These are phyloP conservation scores for Pterula multifida DNA, from an alignment of 1,284 basidiomycete species.

Conservation along the genomic window DNA sequence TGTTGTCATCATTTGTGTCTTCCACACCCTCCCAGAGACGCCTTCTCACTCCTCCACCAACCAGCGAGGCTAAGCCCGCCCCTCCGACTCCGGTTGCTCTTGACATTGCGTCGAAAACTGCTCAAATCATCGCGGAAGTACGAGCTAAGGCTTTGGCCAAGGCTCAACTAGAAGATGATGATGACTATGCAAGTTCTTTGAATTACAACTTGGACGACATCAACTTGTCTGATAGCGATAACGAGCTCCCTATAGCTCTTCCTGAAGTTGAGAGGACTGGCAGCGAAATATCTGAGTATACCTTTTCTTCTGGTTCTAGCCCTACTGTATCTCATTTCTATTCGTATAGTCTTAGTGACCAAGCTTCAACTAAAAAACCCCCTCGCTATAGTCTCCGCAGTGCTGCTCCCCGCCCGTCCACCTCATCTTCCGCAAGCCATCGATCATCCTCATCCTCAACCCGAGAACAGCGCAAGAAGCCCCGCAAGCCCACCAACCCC, in stretches of 20 bases:
- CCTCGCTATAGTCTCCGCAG: slow-evolving; percentile 10
- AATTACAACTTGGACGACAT: slow-evolving; percentile 27
- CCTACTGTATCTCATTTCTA: neutral
- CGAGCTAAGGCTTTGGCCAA: slow-evolving; percentile 39
- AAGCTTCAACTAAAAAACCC: neutral
- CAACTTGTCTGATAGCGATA: slow-evolving; percentile 37
- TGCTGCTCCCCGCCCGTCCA: slow-evolving; percentile 7
- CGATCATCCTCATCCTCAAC: slow-evolving; percentile 6
- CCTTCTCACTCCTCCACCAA: slow-evolving; percentile 27
- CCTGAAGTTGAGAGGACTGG: neutral
- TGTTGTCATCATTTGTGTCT: slow-evolving; percentile 8
- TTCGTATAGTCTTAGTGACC: neutral
- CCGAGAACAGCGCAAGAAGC: slow-evolving; percentile 3
- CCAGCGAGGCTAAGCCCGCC: slow-evolving; percentile 16
- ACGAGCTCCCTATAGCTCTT: slow-evolving; percentile 9
- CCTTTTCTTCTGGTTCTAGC: neutral
- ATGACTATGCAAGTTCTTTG: slow-evolving; percentile 22
- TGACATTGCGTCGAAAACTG: slow-evolving; percentile 35
- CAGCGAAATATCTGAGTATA: neutral
- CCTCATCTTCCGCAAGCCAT: slow-evolving; percentile 7
- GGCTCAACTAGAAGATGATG: slow-evolving; percentile 29
- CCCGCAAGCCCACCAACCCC: slow-evolving; percentile 27
- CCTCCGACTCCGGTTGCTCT: slow-evolving; percentile 30
- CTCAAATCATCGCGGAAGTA: slow-evolving; percentile 48
- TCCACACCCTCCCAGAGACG: slow-evolving; percentile 10